Evolutionary conservation across 1,284 basidiomycete genomes (phyloP).

Genomic region (Cryptococcus depauperatus): DNA sequence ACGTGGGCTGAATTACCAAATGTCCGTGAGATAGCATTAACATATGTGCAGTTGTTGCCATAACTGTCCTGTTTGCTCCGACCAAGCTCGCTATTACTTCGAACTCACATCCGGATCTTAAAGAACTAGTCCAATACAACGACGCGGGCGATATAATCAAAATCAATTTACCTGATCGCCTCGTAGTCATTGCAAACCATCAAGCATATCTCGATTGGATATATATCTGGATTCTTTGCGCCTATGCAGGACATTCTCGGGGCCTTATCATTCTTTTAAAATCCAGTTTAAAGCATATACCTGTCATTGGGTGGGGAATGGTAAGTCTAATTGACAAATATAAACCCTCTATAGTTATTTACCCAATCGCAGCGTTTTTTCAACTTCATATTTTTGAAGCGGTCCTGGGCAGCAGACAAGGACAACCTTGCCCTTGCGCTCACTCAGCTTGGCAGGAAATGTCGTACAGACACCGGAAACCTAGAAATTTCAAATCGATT

Average conservation of each 20-base stretch:
- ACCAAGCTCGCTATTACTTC: constrained; percentile 62
- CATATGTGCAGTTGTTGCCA: constrained; percentile 27
- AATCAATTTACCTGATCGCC: constrained; percentile 65
- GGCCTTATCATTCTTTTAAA: constrained; percentile 84
- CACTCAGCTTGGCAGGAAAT: constrained; percentile 45
- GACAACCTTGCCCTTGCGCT: constrained; percentile 49
- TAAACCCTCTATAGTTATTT: neutral
- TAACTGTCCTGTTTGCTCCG: constrained; percentile 70
- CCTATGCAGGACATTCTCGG: constrained; percentile 57
- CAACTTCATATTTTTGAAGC: constrained; percentile 77
- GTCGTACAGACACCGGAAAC: constrained; percentile 52
- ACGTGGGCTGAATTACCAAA: constrained; percentile 48
- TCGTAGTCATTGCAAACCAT: constrained; percentile 73
- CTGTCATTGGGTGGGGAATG: constrained; percentile 77
- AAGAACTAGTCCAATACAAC: constrained; percentile 50
- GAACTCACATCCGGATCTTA: constrained; percentile 32
- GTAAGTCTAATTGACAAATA: constrained; percentile 13
- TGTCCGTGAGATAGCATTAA: neutral
- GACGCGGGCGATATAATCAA: constrained; percentile 52
- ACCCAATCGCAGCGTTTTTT: constrained; percentile 61
- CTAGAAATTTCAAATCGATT: constrained; percentile 5
- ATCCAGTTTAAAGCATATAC: constrained; percentile 77
- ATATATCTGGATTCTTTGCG: constrained; percentile 80
- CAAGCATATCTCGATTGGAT: constrained; percentile 79
- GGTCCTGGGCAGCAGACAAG: constrained; percentile 77